phyloP scores from a whole-genome alignment of 805 yeast genomes.

The Zygotorulaspora sp. region DNA sequence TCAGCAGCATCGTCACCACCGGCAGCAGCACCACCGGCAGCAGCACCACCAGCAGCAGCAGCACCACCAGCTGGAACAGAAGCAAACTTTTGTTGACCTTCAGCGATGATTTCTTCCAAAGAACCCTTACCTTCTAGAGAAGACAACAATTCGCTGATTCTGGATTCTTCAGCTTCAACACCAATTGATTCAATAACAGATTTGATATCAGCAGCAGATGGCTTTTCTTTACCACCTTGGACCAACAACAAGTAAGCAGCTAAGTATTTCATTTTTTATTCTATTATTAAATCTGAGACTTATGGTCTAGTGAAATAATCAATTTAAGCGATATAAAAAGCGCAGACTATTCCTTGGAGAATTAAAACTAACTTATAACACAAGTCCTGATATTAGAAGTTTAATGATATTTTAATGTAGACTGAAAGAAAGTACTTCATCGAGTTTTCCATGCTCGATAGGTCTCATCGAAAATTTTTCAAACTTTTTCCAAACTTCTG shows the following conservation, averaged over 20 bases:
- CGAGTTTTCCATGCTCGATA: background rate
- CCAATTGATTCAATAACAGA: conserved; percentile 70
- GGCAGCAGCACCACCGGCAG: conserved; percentile 51
- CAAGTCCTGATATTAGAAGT: background rate
- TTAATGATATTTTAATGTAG: too few species aligned
- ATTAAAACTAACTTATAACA: conserved; percentile 3
- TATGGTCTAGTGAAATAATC: conserved; percentile 32
- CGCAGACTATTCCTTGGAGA: conserved; percentile 39
- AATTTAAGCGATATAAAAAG: conserved; percentile 34
- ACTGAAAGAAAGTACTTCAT: too few species aligned
- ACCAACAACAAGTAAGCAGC: conserved; percentile 89
- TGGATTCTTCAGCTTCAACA: conserved; percentile 75
- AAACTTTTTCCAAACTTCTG: conserved; percentile 6
- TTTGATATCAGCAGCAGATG: conserved; percentile 74
- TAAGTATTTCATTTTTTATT: conserved; percentile 68
- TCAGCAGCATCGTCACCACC: conserved; percentile 54
- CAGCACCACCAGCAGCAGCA: conserved; percentile 57
- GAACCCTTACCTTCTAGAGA: conserved; percentile 76
- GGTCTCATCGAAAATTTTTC: conserved; percentile 7
- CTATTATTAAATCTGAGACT: conserved; percentile 14
- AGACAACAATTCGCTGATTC: conserved; percentile 62
- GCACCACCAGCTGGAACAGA: conserved; percentile 82
- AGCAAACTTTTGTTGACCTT: conserved; percentile 76
- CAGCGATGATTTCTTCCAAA: conserved; percentile 65
- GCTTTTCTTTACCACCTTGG: conserved; percentile 81